A percentile compares a stretch with the other conserved stretches of the same genome.
These are phyloP conservation scores for Ambrosiella beaveri DNA, from an alignment of 2,329 filamentous ascomycete species.

Conservation along the genomic window DNA sequence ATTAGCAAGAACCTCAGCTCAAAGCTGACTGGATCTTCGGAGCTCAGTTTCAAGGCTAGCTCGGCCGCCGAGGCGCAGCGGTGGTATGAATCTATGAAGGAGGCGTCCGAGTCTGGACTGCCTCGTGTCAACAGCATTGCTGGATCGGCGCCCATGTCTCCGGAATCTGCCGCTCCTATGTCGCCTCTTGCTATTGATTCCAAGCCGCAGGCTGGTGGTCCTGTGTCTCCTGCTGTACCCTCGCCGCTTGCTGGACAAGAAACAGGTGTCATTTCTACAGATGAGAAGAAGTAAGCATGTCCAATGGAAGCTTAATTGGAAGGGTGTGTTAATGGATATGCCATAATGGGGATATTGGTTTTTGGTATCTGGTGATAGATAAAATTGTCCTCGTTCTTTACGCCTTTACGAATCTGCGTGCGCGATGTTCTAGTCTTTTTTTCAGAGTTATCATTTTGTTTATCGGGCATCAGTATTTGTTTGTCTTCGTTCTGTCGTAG, in stretches of 20 bases:
- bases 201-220: slow-evolving; percentile 11
- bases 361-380: neutral
- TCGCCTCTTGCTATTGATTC: slow-evolving; percentile 15
- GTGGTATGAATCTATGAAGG: slow-evolving; percentile 62
- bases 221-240: slow-evolving; percentile 14
- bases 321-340: neutral
- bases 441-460: too few species aligned
- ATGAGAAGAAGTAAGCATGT: slow-evolving; percentile 2
- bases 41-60: slow-evolving; percentile 77
- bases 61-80: slow-evolving; percentile 62
- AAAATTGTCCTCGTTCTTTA: too few species aligned
- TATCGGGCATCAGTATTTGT: too few species aligned
- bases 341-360: neutral
- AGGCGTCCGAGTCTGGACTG: slow-evolving; percentile 36
- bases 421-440: too few species aligned
- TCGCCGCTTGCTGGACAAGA: slow-evolving; percentile 10
- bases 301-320: neutral
- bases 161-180: slow-evolving; percentile 20
- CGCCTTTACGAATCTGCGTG: too few species aligned
- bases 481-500: too few species aligned
- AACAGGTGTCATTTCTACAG: slow-evolving; percentile 11
- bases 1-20: slow-evolving; percentile 61
- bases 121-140: slow-evolving; percentile 15
- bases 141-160: slow-evolving; percentile 18
- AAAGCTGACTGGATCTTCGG: slow-evolving; percentile 63